Conservation (phyloP, 345 rosid species). For the Rhizophora apiculata region DNA sequence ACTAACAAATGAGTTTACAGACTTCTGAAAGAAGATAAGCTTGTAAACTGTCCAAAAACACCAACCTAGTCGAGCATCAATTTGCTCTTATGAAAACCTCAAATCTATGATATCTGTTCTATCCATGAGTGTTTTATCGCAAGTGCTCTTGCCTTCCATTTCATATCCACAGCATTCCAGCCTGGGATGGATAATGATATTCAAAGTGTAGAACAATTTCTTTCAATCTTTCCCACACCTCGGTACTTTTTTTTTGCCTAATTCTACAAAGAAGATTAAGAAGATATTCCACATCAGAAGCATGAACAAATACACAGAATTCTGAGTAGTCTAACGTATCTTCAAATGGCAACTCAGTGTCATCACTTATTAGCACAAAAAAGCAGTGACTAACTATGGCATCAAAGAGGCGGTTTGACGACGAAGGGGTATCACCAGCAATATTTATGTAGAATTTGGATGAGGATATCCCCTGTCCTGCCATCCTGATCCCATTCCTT, state of each 20-base stretch:
- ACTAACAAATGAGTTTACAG: background rate
- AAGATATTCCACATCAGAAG: conserved; percentile 65
- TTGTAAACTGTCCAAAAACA: background rate
- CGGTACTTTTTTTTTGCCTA: conserved; percentile 52
- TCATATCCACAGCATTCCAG: conserved; percentile 82
- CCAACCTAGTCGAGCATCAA: background rate
- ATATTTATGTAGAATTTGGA: conserved; percentile 82
- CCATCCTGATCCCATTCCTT: conserved; percentile 57
- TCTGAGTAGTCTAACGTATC: conserved; percentile 79
- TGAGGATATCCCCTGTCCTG: conserved; percentile 80
- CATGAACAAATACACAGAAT: conserved; percentile 65
- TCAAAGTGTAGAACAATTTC: conserved; percentile 50
- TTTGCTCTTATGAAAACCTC: conserved; percentile 18
- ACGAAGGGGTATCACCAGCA: conserved; percentile 90
- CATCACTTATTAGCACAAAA: conserved; percentile 84
- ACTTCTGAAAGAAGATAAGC: background rate
- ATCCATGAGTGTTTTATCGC: conserved; percentile 41
- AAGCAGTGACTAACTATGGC: conserved; percentile 78
- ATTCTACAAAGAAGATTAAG: conserved; percentile 60
- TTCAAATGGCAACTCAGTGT: conserved; percentile 81
- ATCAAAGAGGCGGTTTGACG: conserved; percentile 89
- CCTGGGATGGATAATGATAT: conserved; percentile 64
- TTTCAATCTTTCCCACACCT: conserved; percentile 66
- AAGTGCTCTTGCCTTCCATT: conserved; percentile 68
- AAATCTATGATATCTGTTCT: conserved; percentile 52